phyloP scores from a whole-genome alignment of 345 rosid species.

The Camelina sativa region DNA sequence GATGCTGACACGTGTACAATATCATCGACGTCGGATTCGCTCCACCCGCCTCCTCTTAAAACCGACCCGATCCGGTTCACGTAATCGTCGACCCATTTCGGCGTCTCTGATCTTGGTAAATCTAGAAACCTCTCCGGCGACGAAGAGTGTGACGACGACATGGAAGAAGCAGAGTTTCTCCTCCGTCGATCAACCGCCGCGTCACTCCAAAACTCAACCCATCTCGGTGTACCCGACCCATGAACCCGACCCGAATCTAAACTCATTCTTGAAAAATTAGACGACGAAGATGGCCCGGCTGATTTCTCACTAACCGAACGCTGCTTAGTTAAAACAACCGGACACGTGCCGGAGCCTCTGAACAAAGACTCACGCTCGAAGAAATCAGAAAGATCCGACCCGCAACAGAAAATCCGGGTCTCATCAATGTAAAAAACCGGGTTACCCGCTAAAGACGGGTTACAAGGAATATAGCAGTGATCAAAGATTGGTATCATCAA shows the following conservation, averaged over 20 bases:
- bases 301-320: constrained; percentile 68
- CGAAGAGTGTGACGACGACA: constrained; percentile 62
- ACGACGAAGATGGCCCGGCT: constrained; percentile 50
- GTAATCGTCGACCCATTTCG: constrained; percentile 88
- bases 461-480: constrained; percentile 93
- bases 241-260: constrained; percentile 58
- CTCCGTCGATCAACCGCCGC: constrained; percentile 78
- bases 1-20: constrained; percentile 83
- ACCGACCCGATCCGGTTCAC: constrained; percentile 77
- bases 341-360: constrained; percentile 55
- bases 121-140: constrained; percentile 80
- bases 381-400: constrained; percentile 89
- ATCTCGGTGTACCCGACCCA: constrained; percentile 67
- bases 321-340: constrained; percentile 55
- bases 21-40: constrained; percentile 75
- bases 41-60: constrained; percentile 89
- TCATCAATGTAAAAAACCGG: constrained; percentile 96
- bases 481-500: constrained; percentile 86
- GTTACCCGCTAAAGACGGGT: constrained; percentile 87
- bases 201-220: constrained; percentile 99
- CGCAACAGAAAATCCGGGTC: constrained; percentile 87
- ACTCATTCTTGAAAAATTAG: constrained; percentile 64
- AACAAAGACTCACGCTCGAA: constrained; percentile 84
- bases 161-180: constrained; percentile 58
- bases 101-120: constrained; percentile 65